Evolutionary conservation across 2,329 filamentous ascomycete genomes (phyloP), one percentile per base, ranked within the genome.

Genomic region (Hypoxylon sp.): DNA sequence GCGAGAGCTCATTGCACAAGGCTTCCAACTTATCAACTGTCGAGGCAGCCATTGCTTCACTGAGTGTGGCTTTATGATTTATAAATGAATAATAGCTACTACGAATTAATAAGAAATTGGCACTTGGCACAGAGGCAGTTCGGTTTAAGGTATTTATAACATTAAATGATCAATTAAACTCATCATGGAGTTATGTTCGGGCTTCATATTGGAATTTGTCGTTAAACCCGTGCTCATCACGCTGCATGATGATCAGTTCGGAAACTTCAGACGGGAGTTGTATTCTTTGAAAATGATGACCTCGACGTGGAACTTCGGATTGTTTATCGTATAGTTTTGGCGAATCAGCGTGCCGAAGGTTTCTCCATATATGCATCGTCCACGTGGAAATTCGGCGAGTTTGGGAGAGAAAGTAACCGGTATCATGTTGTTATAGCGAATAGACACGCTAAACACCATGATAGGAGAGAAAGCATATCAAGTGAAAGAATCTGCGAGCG

Each of bases 1-100:
- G 24, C 1, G 61, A 52, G 39, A 70, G 68, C 33, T 70, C 54
- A 19, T 57, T 57, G 50, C 57, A 63, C 10, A 70, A 35, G 4
- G 17, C 17, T 37, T 65, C 61, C 47, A 63, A 19, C 19, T 60
- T 39, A 46, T 62, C 63, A 33, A 66, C 5, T 22, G 26, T 31
- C 31, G 37, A 26, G 11, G 44, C 14, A 9, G 37, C 22, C 63
- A 62, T 66, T 51, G 17, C 35, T 50, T 14, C 8, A 3, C n/a
- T 17, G n/a, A 17, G 39, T 17, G 2, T 19, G 14, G n/a, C n/a
- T 17, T 17, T 9, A 39, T 17, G 14, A 6, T 42, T 42, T 17
- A 42, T 42, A n/a, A 19, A 42, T 19, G n/a, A 42, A 6, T 17
- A 42, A 42, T n/a, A 29, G 29, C 3, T 29, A 29, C 39, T 50